Evolutionary conservation across 2,329 filamentous ascomycete genomes (phyloP), one percentile per base, ranked within the genome.

Genomic region (Alternaria rosae): DNA sequence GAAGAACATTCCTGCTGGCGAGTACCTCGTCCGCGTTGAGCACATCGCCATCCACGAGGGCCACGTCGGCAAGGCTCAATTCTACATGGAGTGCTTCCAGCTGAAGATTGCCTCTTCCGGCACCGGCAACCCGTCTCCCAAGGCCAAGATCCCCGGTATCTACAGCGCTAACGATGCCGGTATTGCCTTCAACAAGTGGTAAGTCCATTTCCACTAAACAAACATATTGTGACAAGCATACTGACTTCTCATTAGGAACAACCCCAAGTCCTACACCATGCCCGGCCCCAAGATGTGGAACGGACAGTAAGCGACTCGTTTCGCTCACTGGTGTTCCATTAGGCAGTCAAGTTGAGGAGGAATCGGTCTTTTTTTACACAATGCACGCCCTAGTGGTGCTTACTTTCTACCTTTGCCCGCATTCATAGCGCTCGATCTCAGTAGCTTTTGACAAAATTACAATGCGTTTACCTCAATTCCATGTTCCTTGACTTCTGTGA

Each of bases 81-180:
- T 75, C 65, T 78, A 78, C 64, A 77, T 78, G 44, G 73, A 76
- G 47, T 78, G 76, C 71, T 76, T 75, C 66, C 83, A 85, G 76
- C 78, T 86, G 56, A 82, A 82, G 61, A 80, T 86, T 35, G 81
- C 82, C 28, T 80, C 81, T 25, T 57, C 61, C 15, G 72, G 73
- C 17, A 78, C 77, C 13, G 82, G 82, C 25, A 82, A 77, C 2
- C 82, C 78, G 5, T 76, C 77, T 5, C 83, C 83, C 60, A 75
- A 21, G 71, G 83, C 83, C 25, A 79, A 79, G 57, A 82, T 86
- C 65, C 84, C 84, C 0, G 84, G 84, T 13, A 79, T 83, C 1
- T 86, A 86, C 74, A 81, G 75, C 26, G 74, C 81, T 3, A 79
- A 66, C 54, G 83, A 85, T 71, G 80, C 83, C 3, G 83, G 83